These are phyloP conservation scores for Tuber magnatum DNA, from an alignment of 495 filamentous ascomycete species.

Conservation along the genomic window DNA sequence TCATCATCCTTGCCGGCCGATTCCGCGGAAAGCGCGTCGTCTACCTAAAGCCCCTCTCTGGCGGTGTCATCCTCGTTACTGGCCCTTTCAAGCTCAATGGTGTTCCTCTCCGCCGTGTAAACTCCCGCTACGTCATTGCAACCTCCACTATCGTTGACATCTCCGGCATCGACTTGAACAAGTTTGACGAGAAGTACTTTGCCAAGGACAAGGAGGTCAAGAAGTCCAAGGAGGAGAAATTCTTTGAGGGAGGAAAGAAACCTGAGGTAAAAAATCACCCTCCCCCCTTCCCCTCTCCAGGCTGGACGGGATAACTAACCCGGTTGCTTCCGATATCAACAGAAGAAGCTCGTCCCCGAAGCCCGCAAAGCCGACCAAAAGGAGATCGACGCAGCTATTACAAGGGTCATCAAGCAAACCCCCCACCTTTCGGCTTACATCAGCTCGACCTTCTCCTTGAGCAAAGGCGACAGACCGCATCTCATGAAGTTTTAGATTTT, in stretches of 20 bases:
- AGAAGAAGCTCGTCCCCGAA: slow-evolving; percentile 93
- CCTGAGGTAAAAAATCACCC: slow-evolving; percentile 63
- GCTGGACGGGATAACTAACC: slow-evolving; percentile 10
- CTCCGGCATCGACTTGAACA: slow-evolving; percentile 68
- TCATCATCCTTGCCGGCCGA: slow-evolving; percentile 97
- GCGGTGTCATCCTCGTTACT: slow-evolving; percentile 97
- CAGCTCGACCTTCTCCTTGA: slow-evolving; percentile 83
- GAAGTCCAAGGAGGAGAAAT: slow-evolving; percentile 89
- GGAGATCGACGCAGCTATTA: slow-evolving; percentile 85
- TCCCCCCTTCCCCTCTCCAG: not conserved
- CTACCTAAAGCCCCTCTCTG: slow-evolving; percentile 90
- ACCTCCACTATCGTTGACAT: slow-evolving; percentile 87
- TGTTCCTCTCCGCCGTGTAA: slow-evolving; percentile 95
- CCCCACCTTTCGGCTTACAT: slow-evolving; percentile 83
- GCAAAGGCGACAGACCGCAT: slow-evolving; percentile 97
- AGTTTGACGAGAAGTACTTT: slow-evolving; percentile 89
- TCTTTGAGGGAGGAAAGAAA: slow-evolving; percentile 98
- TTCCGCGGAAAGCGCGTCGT: slow-evolving; percentile 99
- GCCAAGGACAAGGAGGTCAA: slow-evolving; percentile 82
- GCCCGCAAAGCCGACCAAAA: slow-evolving; percentile 94
- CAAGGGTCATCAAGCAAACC: slow-evolving; percentile 93
- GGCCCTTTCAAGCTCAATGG: slow-evolving; percentile 99
- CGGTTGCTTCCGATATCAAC: slow-evolving; percentile 36
- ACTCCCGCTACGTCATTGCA: slow-evolving; percentile 97
- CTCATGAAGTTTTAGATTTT: slow-evolving; percentile 77